Evolutionary conservation across 179 eudicot genomes (phyloP).

Genomic region (Beta macrorhiza): DNA sequence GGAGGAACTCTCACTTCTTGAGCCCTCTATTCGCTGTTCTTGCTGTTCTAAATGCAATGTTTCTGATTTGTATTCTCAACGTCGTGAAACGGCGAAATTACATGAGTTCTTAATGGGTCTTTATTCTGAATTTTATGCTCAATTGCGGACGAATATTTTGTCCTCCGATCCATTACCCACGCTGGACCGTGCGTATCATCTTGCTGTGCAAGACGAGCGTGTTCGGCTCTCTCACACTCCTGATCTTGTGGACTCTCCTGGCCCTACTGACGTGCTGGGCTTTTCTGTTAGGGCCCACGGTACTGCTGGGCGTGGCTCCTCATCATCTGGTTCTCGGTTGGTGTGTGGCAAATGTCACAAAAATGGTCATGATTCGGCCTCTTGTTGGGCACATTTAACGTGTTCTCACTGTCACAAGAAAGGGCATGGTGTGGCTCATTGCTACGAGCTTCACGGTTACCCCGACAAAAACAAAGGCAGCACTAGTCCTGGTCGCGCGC

Average conservation of each 20-base stretch:
- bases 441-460: no score
- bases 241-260: background rate
- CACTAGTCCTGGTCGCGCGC: no score
- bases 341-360: no score
- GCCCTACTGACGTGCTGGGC: background rate
- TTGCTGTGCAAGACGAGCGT: background rate
- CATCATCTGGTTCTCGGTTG: no score
- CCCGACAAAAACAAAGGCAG: no score
- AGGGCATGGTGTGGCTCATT: no score
- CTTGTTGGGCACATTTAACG: no score
- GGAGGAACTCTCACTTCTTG: background rate
- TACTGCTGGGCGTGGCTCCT: no score
- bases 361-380: no score
- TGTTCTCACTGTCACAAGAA: no score
- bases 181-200: background rate
- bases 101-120: background rate
- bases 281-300: background rate
- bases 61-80: background rate
- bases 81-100: background rate
- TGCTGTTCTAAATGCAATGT: background rate
- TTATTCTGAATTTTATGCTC: background rate
- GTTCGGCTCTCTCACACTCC: background rate
- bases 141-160: background rate
- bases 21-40: background rate
- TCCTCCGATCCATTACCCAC: background rate